phyloP scores from a whole-genome alignment of 1,139 yeast genomes.

The Blastobotrys ciferrii region DNA sequence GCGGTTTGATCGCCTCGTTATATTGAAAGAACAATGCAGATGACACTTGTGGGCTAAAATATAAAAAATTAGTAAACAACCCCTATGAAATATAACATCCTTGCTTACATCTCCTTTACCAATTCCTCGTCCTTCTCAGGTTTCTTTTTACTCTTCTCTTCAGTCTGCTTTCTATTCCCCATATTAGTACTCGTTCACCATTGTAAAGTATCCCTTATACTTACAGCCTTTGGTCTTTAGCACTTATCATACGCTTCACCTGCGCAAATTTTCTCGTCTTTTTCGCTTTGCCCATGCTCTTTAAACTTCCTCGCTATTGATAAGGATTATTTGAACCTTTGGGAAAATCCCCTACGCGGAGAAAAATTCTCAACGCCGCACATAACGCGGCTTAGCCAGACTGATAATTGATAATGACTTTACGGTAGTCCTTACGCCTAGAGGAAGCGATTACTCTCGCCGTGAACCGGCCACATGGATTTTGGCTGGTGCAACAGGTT shows the following conservation, averaged over 20 bases:
- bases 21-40: conserved; percentile 93
- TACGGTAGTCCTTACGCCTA: too few species aligned
- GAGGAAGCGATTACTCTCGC: too few species aligned
- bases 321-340: neutral
- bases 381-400: neutral
- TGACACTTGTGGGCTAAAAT: conserved; percentile 77
- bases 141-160: conserved; percentile 34
- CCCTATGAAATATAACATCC: neutral
- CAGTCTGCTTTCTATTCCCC: conserved; percentile 39
- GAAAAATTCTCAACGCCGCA: neutral
- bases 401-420: too few species aligned
- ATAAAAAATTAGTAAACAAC: neutral
- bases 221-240: conserved; percentile 67
- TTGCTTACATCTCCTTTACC: conserved; percentile 56
- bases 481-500: too few species aligned
- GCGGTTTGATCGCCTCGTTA: conserved; percentile 92
- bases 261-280: conserved; percentile 96
- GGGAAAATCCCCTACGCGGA: neutral
- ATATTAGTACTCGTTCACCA: neutral
- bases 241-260: conserved; percentile 74
- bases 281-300: conserved; percentile 87
- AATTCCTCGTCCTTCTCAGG: conserved; percentile 69
- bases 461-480: too few species aligned
- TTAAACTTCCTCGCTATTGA: neutral
- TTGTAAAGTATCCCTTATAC: conserved; percentile 17